Evolutionary conservation across 2,329 filamentous ascomycete species (phyloP).

Genomic region (Beauveria rudraprayagi): DNA sequence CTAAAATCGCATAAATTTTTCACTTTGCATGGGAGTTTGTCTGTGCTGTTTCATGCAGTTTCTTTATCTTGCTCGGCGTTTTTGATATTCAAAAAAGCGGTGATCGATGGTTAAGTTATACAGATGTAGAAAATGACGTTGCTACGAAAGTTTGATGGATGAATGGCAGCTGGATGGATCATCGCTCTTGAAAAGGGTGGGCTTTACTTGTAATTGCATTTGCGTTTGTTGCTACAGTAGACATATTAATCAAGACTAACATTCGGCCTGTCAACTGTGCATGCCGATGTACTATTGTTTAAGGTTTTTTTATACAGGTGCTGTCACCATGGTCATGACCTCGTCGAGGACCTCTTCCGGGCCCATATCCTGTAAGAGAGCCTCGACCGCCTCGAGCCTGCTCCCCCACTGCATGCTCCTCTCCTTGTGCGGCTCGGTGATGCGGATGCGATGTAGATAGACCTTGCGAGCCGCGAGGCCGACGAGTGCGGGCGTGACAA

Average conservation of each 20-base stretch:
- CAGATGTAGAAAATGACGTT: background rate
- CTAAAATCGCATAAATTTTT: conserved; percentile 47
- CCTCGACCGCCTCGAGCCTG: conserved; percentile 58
- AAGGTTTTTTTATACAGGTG: conserved; percentile 30
- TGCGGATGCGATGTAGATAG: conserved; percentile 73
- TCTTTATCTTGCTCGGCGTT: background rate
- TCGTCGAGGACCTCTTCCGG: conserved; percentile 59
- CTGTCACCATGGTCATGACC: conserved; percentile 49
- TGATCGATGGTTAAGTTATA: background rate
- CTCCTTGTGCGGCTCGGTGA: conserved; percentile 64
- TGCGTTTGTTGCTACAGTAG: background rate
- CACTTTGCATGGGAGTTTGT: conserved; percentile 9
- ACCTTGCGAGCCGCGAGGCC: conserved; percentile 76
- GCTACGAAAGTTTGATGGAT: background rate
- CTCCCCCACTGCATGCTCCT: conserved; percentile 93
- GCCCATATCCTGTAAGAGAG: conserved; percentile 53
- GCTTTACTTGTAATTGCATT: background rate
- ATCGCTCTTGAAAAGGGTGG: background rate
- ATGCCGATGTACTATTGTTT: background rate
- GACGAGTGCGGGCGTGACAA: conserved; percentile 76
- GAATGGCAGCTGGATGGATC: background rate
- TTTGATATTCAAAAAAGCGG: background rate
- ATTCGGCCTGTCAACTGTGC: background rate
- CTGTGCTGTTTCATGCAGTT: background rate
- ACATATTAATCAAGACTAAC: conserved; percentile 3